Base-by-base conservation (phyloP, 805 yeast species). In the Candida broadrunensis region DNA sequence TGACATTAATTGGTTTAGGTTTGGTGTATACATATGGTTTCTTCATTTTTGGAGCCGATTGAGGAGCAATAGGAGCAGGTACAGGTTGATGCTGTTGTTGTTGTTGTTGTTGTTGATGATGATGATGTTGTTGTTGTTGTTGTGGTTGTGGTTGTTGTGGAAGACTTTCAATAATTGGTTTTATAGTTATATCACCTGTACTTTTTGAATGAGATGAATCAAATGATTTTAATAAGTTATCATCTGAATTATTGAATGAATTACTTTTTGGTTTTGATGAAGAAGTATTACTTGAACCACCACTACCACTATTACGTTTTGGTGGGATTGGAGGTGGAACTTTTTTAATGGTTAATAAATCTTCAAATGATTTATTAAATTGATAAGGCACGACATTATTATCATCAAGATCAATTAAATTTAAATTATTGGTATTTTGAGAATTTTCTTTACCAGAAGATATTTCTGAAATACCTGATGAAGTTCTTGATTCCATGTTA, bases 1-100 rank as follows among this genome's bases (percentile, higher is more conserved):
- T 54, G 19, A 67, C 52, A 42, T 68, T 64, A 41, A 69, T 43
- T 1, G 73, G 73, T 43, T 63, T 59, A 2, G 75, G 73, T 46
- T 67, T 60, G 24, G 50, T 61, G 48, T 68, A 70, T 7, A 58
- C 49, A 43, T 66, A 67, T 19, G 47, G 45, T 23, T 29, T 35
- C 17, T 41, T 41, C 31, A 31, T 37, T 12, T 21, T 21, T 7
- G 19, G 11, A 18, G 23, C 13, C 30, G 23, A 23, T 19, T 17
- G 17, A 29, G 30, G 20, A 32, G 21, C 19, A 16, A 23, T 4
- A 12, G 14, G 14, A n/a, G 18, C n/a, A 24, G 27, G 24, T 7
- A 21, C 24, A 7, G 24, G 19, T n/a, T n/a, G n/a, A n/a, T n/a
- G n/a, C n/a, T n/a, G n/a, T n/a, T n/a, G n/a, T n/a, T n/a, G n/a